Evolutionary conservation across 2,329 filamentous ascomycete species (phyloP).

Genomic region (Periconia sp.): DNA sequence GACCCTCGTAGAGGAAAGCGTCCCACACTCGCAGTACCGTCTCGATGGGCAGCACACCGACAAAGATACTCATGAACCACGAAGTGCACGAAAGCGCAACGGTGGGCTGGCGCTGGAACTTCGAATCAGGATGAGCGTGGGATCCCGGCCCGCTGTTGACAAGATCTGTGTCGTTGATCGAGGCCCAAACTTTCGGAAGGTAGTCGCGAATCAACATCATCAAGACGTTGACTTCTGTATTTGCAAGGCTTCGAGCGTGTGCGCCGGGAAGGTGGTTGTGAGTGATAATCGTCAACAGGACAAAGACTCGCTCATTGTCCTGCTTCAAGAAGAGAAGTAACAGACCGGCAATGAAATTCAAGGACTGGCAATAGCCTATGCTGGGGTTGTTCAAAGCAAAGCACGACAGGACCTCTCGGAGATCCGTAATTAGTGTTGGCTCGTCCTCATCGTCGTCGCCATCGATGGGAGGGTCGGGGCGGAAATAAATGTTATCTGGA

Average conservation of each 20-base stretch:
- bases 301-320: constrained; percentile 90
- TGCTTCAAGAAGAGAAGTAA: constrained; percentile 80
- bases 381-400: constrained; percentile 90
- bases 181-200: constrained; percentile 83
- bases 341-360: constrained; percentile 93
- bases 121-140: constrained; percentile 40
- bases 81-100: constrained; percentile 92
- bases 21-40: constrained; percentile 94
- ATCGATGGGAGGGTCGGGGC: constrained; percentile 59
- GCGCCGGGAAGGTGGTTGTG: constrained; percentile 87
- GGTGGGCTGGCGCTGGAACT: constrained; percentile 70
- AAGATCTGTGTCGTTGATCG: constrained; percentile 78
- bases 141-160: constrained; percentile 44
- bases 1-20: constrained; percentile 93
- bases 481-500: constrained; percentile 91
- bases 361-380: constrained; percentile 93
- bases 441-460: constrained; percentile 56
- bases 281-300: constrained; percentile 92
- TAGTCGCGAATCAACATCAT: constrained; percentile 86
- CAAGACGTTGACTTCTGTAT: constrained; percentile 90
- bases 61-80: constrained; percentile 98
- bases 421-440: constrained; percentile 77
- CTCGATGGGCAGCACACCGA: constrained; percentile 90
- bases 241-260: constrained; percentile 87
- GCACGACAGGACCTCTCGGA: constrained; percentile 85